Percentiles rank a stretch among this genome's conserved stretches.
These are phyloP conservation scores for Botrytis squamosa DNA, from an alignment of 2,329 filamentous ascomycete genomes.

Conservation along the genomic window DNA sequence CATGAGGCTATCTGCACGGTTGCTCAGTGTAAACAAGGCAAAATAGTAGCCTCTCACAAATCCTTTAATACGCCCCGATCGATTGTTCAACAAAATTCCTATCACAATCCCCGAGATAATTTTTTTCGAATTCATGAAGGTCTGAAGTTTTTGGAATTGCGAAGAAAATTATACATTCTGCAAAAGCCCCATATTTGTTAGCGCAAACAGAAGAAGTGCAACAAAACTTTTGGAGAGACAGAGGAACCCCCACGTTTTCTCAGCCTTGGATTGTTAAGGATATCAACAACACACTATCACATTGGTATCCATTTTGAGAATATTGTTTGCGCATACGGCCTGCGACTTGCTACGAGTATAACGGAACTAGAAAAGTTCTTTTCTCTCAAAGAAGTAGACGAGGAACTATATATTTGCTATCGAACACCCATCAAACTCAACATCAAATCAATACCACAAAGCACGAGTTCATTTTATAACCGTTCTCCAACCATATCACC, in stretches of 20 bases:
- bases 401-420: not conserved
- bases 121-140: not conserved
- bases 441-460: slow-evolving; percentile 1
- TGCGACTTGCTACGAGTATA: not conserved
- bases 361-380: too few relatives aligned
- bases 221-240: not conserved
- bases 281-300: not conserved
- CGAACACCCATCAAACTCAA: not conserved
- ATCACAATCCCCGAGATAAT: not conserved
- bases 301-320: not conserved
- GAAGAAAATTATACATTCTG: not conserved
- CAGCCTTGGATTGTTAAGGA: not conserved
- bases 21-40: not conserved
- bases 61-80: not conserved
- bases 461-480: not conserved
- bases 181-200: not conserved
- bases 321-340: not conserved
- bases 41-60: slow-evolving; percentile 10
- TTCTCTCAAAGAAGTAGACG: not conserved
- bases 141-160: too few relatives aligned
- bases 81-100: not conserved
- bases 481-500: not conserved
- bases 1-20: not conserved
- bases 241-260: not conserved
- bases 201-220: not conserved